Conservation (phyloP, 2,329 filamentous ascomycete species). For the Colletotrichum liriopes region DNA sequence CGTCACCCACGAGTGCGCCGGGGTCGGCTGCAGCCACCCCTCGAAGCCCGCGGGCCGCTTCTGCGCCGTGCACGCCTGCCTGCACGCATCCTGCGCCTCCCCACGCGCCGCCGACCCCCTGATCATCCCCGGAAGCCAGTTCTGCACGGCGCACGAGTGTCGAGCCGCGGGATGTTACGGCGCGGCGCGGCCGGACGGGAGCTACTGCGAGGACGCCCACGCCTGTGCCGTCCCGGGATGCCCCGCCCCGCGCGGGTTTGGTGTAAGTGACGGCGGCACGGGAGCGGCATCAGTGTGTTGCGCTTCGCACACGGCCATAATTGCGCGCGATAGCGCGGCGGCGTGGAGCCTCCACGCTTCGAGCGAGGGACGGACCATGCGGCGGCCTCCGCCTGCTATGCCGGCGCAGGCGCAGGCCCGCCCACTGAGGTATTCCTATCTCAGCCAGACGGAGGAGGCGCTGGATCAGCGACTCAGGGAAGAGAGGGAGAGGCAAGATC, state of each 20-base stretch:
- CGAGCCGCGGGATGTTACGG: slow-evolving; percentile 4
- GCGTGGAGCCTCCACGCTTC: neutral
- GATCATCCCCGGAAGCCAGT: slow-evolving; percentile 13
- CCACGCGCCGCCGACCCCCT: slow-evolving; percentile 41
- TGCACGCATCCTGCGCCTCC: slow-evolving; percentile 21
- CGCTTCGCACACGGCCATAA: slow-evolving; percentile 23
- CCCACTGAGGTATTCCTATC: neutral
- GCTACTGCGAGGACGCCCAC: slow-evolving; percentile 38
- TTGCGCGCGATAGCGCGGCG: slow-evolving; percentile 10
- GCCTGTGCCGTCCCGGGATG: slow-evolving; percentile 33
- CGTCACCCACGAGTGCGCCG: slow-evolving; percentile 37
- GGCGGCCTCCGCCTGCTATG: neutral
- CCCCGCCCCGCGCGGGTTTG: neutral
- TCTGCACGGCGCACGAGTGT: slow-evolving; percentile 42
- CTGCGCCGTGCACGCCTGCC: slow-evolving; percentile 42
- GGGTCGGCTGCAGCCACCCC: slow-evolving; percentile 25
- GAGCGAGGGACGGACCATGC: neutral
- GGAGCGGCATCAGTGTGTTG: slow-evolving; percentile 20
- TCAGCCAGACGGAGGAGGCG: slow-evolving; percentile 41
- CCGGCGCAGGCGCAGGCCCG: neutral
- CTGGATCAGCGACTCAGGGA: slow-evolving; percentile 35
- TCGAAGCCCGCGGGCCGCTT: slow-evolving; percentile 19
- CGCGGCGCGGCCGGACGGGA: neutral
- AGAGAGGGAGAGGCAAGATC: slow-evolving; percentile 35
- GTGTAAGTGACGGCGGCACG: neutral